These are phyloP conservation scores for Catharanthus roseus DNA, from an alignment of 257 asterid species.

Conservation along the genomic window DNA sequence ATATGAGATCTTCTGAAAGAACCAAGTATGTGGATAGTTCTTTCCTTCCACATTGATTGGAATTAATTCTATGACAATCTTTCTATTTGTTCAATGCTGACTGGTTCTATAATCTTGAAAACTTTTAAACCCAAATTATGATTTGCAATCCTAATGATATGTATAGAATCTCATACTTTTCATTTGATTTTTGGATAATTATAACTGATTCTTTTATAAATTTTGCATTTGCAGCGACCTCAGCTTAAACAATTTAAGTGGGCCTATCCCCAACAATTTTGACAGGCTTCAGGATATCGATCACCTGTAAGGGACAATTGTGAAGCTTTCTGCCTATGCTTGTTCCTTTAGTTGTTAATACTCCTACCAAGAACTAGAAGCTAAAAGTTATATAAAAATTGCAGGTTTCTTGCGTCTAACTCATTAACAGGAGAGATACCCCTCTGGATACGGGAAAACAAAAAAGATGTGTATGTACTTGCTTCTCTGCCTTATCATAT, in stretches of 20 bases:
- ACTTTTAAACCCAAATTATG: neutral
- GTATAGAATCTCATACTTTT: neutral
- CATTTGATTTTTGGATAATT: neutral
- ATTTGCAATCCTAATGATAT: neutral
- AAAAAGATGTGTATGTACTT: conserved; percentile 43
- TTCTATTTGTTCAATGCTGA: neutral
- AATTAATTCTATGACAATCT: neutral
- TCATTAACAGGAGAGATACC: conserved; percentile 66
- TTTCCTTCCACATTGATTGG: neutral
- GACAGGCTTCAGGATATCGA: conserved; percentile 9
- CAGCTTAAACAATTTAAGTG: conserved; percentile 68
- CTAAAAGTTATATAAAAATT: neutral
- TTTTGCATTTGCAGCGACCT: conserved; percentile 57
- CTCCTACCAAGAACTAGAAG: neutral
- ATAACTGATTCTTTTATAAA: conserved; percentile 8
- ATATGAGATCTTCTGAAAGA: neutral
- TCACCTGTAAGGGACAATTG: conserved; percentile 35
- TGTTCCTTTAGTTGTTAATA: no score
- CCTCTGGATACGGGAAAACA: conserved; percentile 40
- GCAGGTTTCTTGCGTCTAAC: conserved; percentile 71
- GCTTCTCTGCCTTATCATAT: conserved; percentile 1
- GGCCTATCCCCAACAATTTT: conserved; percentile 39
- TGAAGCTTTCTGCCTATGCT: neutral
- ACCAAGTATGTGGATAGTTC: neutral
- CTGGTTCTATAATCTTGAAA: neutral